Conservation (phyloP, 129 eudicot genomes). For the Flaveria robusta region DNA sequence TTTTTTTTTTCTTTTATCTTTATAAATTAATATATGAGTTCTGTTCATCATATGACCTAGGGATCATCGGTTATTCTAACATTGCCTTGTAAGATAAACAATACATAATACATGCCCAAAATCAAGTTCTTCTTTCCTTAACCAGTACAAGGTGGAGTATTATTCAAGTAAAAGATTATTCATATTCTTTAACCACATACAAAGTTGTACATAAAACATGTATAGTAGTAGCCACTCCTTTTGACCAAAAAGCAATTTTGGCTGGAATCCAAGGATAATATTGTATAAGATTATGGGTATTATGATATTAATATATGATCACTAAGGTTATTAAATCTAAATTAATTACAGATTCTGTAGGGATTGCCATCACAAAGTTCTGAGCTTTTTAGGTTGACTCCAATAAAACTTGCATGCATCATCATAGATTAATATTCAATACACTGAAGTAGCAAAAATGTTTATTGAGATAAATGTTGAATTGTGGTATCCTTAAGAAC, state of each 20-base stretch:
- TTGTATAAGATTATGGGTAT: slow-evolving; percentile 31
- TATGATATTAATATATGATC: slow-evolving; percentile 29
- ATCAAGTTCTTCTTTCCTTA: slow-evolving; percentile 19
- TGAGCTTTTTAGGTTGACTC: slow-evolving; percentile 21
- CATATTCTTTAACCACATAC: slow-evolving; percentile 39
- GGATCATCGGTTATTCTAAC: slow-evolving; percentile 12
- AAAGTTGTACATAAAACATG: slow-evolving; percentile 31
- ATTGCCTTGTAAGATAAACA: slow-evolving; percentile 32
- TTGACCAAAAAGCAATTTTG: slow-evolving; percentile 44
- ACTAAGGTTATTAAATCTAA: slow-evolving; percentile 23
- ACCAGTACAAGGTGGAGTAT: slow-evolving; percentile 32
- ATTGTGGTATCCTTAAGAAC: background rate
- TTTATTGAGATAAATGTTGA: background rate
- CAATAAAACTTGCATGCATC: background rate
- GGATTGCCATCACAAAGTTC: slow-evolving; percentile 7
- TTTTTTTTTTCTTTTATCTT: background rate
- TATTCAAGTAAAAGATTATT: slow-evolving; percentile 38
- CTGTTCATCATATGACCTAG: no score
- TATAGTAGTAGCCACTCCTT: slow-evolving; percentile 34
- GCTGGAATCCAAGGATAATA: slow-evolving; percentile 37
- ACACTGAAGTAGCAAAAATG: background rate
- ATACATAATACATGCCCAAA: slow-evolving; percentile 8
- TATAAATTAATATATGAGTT: background rate
- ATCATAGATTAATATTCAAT: background rate
- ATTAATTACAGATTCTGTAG: background rate